phyloP scores from a whole-genome alignment of 257 asterid genomes.

The Verbascum thapsus region DNA sequence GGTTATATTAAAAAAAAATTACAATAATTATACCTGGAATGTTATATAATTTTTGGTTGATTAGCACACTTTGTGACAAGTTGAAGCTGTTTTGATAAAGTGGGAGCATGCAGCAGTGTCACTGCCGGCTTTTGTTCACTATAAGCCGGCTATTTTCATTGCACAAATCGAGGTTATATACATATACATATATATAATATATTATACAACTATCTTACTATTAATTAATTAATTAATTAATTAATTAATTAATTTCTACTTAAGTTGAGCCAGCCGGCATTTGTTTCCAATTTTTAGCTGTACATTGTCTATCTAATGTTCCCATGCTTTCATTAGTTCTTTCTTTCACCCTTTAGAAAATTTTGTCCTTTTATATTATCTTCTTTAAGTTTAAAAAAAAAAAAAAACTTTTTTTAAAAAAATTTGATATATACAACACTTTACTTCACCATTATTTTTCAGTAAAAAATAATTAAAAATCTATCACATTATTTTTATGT shows the following conservation, averaged over 20 bases:
- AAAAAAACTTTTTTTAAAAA: too few relatives aligned
- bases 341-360: too few relatives aligned
- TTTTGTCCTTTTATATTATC: too few relatives aligned
- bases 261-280: constrained; percentile 44
- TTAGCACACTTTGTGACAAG: constrained; percentile 32
- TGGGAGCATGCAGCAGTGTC: constrained; percentile 7
- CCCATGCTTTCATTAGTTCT: constrained; percentile 15
- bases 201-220: neutral
- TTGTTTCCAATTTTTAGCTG: constrained; percentile 43
- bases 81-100: constrained; percentile 24
- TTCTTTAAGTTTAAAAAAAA: too few relatives aligned
- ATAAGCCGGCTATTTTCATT: constrained; percentile 24
- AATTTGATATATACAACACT: too few relatives aligned
- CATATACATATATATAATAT: too few relatives aligned
- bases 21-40: too few relatives aligned
- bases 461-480: too few relatives aligned
- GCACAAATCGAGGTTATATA: constrained; percentile 19
- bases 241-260: neutral
- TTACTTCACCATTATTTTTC: too few relatives aligned
- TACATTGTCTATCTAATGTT: constrained; percentile 31
- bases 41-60: too few relatives aligned
- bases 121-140: constrained; percentile 26
- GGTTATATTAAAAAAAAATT: too few relatives aligned
- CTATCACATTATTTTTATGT: too few relatives aligned
- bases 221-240: neutral